phyloP scores from a whole-genome alignment of 495 filamentous ascomycete species.

The Copromyces sp. region DNA sequence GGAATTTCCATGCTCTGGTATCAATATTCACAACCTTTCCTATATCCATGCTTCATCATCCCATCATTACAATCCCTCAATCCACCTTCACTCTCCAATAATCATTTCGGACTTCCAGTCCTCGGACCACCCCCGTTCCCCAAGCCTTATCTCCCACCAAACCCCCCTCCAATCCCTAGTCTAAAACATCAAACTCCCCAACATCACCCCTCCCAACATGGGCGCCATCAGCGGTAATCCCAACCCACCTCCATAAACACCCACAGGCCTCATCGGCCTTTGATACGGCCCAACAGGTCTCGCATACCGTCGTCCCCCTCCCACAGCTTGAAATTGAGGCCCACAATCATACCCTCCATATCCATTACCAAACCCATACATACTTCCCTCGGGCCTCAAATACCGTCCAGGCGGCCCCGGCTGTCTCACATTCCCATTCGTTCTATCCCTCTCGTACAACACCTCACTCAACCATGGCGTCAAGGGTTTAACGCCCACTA shows the following conservation, averaged over 20 bases:
- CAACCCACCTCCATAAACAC: not conserved
- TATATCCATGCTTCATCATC: not conserved
- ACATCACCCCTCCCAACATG: not conserved
- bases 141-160: not conserved
- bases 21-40: not conserved
- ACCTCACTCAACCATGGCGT: slow-evolving; percentile 20
- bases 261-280: slow-evolving; percentile 1
- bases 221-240: slow-evolving; percentile 4
- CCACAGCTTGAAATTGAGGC: slow-evolving; percentile 2
- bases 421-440: not conserved
- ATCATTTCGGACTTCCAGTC: not conserved
- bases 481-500: slow-evolving; percentile 1
- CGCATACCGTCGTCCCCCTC: slow-evolving; percentile 10
- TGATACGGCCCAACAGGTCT: slow-evolving; percentile 1
- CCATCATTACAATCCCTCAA: not conserved
- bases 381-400: slow-evolving; percentile 15
- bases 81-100: not conserved
- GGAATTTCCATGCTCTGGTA: not conserved
- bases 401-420: slow-evolving; percentile 10
- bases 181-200: slow-evolving; percentile 5
- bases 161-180: slow-evolving; percentile 10
- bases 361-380: slow-evolving; percentile 18
- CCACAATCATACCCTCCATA: slow-evolving; percentile 19
- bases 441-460: slow-evolving; percentile 7
- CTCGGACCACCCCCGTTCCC: not conserved